Evolutionary conservation across 2,329 filamentous ascomycete species (phyloP), one percentile per base, ranked within the genome.

Genomic region (Pseudovirgaria hyperparasitica): DNA sequence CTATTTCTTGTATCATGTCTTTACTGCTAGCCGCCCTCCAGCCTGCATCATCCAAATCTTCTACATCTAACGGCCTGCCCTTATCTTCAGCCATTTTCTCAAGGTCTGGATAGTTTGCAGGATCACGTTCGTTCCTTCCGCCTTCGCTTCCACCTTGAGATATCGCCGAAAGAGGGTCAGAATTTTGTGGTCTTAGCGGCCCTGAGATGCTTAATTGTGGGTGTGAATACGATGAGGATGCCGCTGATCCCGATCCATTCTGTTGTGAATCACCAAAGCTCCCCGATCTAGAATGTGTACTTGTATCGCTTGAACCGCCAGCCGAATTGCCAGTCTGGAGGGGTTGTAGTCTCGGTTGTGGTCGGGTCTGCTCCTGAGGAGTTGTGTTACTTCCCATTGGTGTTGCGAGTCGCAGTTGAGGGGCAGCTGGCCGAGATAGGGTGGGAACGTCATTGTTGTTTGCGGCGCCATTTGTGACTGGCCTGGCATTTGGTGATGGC

Each of bases 1-100:
- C 90, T 16, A 93, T 60, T 55, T 98, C 85, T 26, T 81, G 65
- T 35, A 98, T 92, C 43, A 85, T 72, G 39, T 82, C 80, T 49
- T 92, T 82, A 52, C 81, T 71, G 48, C 85, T 92, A 8, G 87
- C 90, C 27, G 92, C 86, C 48, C 81, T 75, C 90, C 90, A 98
- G 12, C 84, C 85, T 36, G 92, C 82, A 44, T 94, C 86, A 48
- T 96, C 87, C 25, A 98, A 60, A 40, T 96, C 87, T 43, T 94
- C 87, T 4, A 93, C 87, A 52, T 98, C 90, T 20, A 87, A 60
- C 14, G 76, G 80, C 37, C 82, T 69, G 19, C 84, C 84, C 54
- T 78, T 85, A 40, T 93, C 85, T 23, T 90, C 52, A 26, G 72
- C 80, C 42, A 92, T 56, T 52, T 86, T 76, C 38, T 92, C 84